These are phyloP conservation scores for Sindora glabra DNA, from an alignment of 306 rosid species.

Conservation along the genomic window DNA sequence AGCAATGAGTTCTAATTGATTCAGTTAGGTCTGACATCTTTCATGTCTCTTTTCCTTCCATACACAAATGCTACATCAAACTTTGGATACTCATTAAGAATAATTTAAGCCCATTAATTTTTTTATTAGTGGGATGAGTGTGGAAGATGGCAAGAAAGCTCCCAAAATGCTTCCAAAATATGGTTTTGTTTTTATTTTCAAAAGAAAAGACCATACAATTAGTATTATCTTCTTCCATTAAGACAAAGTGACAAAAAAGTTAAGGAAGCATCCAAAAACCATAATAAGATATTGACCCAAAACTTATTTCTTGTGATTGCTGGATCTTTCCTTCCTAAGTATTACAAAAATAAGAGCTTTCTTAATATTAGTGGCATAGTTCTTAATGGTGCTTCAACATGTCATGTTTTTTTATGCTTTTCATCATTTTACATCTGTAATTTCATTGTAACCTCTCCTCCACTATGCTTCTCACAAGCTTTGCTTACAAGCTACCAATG, in stretches of 20 bases:
- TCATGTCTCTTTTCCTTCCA: slow-evolving; percentile 60
- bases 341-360: not conserved
- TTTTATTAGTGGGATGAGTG: slow-evolving; percentile 45
- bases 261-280: slow-evolving; percentile 35
- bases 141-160: slow-evolving; percentile 31
- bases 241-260: slow-evolving; percentile 47
- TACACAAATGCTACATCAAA: slow-evolving; percentile 46
- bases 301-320: not conserved
- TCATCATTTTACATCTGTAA: not conserved
- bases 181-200: slow-evolving; percentile 33
- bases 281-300: not conserved
- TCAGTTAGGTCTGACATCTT: too few relatives aligned
- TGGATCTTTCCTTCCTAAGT: not conserved
- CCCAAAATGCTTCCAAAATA: slow-evolving; percentile 33
- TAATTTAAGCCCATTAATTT: slow-evolving; percentile 8
- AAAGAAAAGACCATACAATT: slow-evolving; percentile 44
- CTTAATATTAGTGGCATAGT: slow-evolving; percentile 11
- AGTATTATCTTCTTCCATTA: slow-evolving; percentile 41
- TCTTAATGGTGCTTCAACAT: slow-evolving; percentile 1
- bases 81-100: slow-evolving; percentile 2
- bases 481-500: slow-evolving; percentile 1
- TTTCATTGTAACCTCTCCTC: slow-evolving; percentile 20
- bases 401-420: slow-evolving; percentile 27
- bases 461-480: slow-evolving; percentile 34
- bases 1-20: too few relatives aligned